Conservation (phyloP, 2,329 filamentous ascomycete genomes). For the Akanthomyces lecanii region DNA sequence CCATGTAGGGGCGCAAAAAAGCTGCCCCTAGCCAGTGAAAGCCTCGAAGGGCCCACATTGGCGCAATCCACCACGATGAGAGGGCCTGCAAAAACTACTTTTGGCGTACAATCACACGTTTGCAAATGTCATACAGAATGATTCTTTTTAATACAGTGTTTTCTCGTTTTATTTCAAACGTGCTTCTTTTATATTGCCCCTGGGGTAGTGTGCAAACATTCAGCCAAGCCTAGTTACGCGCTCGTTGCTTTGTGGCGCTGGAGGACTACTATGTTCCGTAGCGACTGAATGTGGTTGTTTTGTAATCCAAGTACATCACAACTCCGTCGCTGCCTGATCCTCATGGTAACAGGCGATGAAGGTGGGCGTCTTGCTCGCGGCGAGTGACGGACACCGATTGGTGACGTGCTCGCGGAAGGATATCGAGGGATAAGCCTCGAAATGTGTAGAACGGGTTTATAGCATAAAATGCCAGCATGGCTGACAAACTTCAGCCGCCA, state of each 20-base stretch:
- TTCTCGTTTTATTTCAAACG: not conserved
- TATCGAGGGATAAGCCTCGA: too few species aligned
- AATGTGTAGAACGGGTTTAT: not conserved
- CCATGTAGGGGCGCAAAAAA: slow-evolving; percentile 1
- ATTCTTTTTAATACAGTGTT: not conserved
- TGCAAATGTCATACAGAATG: not conserved
- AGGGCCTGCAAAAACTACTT: not conserved
- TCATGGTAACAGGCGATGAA: not conserved
- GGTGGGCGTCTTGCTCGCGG: not conserved
- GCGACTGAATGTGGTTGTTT: too few species aligned
- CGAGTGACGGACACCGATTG: not conserved
- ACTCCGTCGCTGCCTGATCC: not conserved
- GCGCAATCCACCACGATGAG: not conserved
- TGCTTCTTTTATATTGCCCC: not conserved
- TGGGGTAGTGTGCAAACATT: not conserved
- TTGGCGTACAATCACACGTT: too few species aligned
- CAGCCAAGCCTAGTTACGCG: not conserved
- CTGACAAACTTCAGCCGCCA: not conserved
- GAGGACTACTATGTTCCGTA: not conserved
- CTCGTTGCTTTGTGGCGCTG: not conserved
- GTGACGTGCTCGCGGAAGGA: not conserved
- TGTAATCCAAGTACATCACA: not conserved
- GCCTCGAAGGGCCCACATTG: not conserved
- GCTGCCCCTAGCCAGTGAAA: not conserved
- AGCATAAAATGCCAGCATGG: not conserved